phyloP scores from a whole-genome alignment of 2,329 filamentous ascomycete species.

The Neonectria magnoliae region DNA sequence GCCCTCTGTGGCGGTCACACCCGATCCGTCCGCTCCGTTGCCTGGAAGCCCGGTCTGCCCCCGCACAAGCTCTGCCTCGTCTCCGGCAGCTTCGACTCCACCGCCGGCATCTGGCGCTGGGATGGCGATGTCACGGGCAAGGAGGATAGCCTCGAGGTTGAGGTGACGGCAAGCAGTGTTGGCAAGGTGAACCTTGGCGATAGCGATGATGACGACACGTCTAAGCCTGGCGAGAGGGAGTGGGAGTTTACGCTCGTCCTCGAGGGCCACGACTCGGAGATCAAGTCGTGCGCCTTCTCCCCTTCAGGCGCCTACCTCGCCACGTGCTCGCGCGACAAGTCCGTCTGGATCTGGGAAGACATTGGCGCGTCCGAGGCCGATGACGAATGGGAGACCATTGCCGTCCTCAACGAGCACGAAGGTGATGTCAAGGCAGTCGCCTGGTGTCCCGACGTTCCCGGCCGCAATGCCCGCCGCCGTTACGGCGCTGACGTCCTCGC shows the following conservation, averaged over 20 bases:
- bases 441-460: constrained; percentile 81
- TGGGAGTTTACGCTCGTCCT: constrained; percentile 94
- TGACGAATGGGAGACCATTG: constrained; percentile 96
- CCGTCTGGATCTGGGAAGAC: constrained; percentile 99
- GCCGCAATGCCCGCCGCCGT: constrained; percentile 55
- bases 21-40: constrained; percentile 83
- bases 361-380: constrained; percentile 77
- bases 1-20: constrained; percentile 88
- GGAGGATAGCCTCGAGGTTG: constrained; percentile 52
- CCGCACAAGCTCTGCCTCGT: constrained; percentile 78
- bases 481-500: constrained; percentile 79
- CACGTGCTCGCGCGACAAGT: constrained; percentile 92
- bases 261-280: constrained; percentile 94
- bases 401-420: constrained; percentile 92
- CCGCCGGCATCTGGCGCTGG: constrained; percentile 84
- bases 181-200: constrained; percentile 30
- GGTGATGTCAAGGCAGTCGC: constrained; percentile 94
- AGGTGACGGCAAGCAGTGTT: constrained; percentile 48
- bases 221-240: constrained; percentile 75
- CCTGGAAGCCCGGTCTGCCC: constrained; percentile 83
- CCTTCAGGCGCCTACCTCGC: constrained; percentile 82
- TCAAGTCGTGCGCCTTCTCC: constrained; percentile 82
- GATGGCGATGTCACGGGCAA: constrained; percentile 57
- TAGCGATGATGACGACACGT: constrained; percentile 49
- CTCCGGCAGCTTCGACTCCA: constrained; percentile 93